Conservation (phyloP, 352 stramenopile genomes). For the Phytophthora lateralis region DNA sequence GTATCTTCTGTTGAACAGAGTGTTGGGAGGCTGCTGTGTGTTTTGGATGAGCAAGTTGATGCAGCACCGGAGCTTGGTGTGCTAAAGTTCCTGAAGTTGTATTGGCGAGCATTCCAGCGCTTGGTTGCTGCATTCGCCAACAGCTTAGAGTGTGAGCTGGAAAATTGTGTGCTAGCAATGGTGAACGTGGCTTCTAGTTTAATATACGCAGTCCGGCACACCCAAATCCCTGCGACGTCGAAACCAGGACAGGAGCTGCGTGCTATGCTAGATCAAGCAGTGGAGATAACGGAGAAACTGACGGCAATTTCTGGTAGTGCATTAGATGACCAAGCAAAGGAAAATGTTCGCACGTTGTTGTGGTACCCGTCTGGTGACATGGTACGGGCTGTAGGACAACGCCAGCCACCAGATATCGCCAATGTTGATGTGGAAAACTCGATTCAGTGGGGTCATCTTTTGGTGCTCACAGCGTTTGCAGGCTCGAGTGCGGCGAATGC, state of each 20-base stretch:
- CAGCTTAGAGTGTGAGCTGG: slow-evolving; percentile 40
- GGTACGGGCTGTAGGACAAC: slow-evolving; percentile 46
- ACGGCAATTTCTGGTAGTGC: slow-evolving; percentile 1
- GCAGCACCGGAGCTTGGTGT: slow-evolving; percentile 4
- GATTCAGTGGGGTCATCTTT: slow-evolving; percentile 44
- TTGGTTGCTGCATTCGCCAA: slow-evolving; percentile 41
- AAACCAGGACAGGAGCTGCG: slow-evolving; percentile 35
- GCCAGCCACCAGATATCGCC: slow-evolving; percentile 18
- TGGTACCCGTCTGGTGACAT: slow-evolving; percentile 50
- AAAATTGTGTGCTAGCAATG: slow-evolving; percentile 43
- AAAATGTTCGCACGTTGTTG: slow-evolving; percentile 33
- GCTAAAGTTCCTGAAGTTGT: slow-evolving; percentile 59
- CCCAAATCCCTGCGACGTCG: slow-evolving; percentile 4
- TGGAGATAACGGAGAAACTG: slow-evolving; percentile 44
- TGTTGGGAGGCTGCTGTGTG: slow-evolving; percentile 21
- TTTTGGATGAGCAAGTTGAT: slow-evolving; percentile 4
- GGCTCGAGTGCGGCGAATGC: slow-evolving; percentile 7
- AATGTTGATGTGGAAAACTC: slow-evolving; percentile 23
- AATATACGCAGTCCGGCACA: slow-evolving; percentile 22
- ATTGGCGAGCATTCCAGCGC: slow-evolving; percentile 65
- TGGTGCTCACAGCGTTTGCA: slow-evolving; percentile 42
- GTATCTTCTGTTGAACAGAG: slow-evolving; percentile 40
- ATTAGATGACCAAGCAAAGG: slow-evolving; percentile 13
- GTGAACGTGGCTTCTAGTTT: slow-evolving; percentile 50
- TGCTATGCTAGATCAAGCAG: slow-evolving; percentile 36